Base-by-base conservation (phyloP, 2,329 filamentous ascomycete species). In the Cyphellophora europaea region DNA sequence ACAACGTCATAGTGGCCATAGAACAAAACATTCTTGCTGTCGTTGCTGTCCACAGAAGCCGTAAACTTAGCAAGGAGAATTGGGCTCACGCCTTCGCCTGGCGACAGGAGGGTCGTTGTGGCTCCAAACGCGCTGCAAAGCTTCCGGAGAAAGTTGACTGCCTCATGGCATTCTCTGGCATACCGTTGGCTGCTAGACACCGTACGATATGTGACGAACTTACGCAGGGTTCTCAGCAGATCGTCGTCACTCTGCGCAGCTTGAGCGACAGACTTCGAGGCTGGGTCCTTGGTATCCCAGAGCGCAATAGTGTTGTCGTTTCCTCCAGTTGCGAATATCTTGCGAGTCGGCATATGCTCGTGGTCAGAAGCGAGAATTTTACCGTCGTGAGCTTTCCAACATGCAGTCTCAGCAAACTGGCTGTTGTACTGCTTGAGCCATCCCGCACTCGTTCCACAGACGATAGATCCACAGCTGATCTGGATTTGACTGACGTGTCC, bases 1-100 rank as follows among this genome's bases (percentile, higher is more conserved):
- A 98, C 91, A 2, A 98, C 88, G 53, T 98, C 91, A 64, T 98
- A 98, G 56, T 98, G 91, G 0, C 93, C 91, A 53, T 98, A 98
- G 56, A 98, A 98, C 0, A 98, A 65, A 6, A 96, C 84, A 18
- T 85, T 87, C 61, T 91, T 94, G 3, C 82, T 44, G 13, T 41
- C 36, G 27, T 32, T 25, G 11, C 39, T 32, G 11, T 35, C 31
- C 11, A 36, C 35, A 11, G 44, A 50, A 5, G 47, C 87, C 29
- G 75, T 74, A 55, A 98, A 98, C 40, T 80, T 82, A 27, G 91
- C 91, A 47, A 83, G 81, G 0, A 98, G 87, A n/a, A 98, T 80
- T 0, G 91, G 91, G 53, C 96, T 96, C 49, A 84, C 80, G 18
- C 72, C 68, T 48, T 82, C 77, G 19, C 80, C 75, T 0, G 86